These are phyloP conservation scores for Phytopythium vexans DNA, from an alignment of 352 stramenopile species.

Conservation along the genomic window DNA sequence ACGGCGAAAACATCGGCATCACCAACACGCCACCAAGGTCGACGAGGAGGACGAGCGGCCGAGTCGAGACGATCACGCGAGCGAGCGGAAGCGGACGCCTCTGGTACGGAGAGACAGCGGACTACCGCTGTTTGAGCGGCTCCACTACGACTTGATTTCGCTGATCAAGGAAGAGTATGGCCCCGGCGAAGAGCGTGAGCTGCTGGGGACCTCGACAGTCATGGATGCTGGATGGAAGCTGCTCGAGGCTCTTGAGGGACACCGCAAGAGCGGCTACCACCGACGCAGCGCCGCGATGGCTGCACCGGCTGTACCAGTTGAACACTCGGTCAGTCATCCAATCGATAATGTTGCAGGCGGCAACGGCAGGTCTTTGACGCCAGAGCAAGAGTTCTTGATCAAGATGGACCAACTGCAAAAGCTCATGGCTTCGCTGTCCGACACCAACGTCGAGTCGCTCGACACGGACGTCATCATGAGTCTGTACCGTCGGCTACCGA, in stretches of 20 bases:
- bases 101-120: constrained; percentile 1
- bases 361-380: constrained; percentile 22
- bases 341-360: neutral
- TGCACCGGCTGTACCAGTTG: neutral
- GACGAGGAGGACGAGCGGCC: constrained; percentile 9
- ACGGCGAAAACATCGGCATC: constrained; percentile 1
- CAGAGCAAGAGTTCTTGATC: constrained; percentile 59
- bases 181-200: constrained; percentile 5
- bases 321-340: no score
- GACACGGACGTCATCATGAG: constrained; percentile 47
- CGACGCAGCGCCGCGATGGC: constrained; percentile 9
- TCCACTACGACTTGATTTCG: constrained; percentile 48
- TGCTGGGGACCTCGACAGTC: constrained; percentile 5
- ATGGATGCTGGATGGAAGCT: constrained; percentile 49
- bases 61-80: no score
- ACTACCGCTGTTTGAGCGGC: constrained; percentile 25
- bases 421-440: constrained; percentile 30
- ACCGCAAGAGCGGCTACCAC: constrained; percentile 26
- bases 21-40: neutral
- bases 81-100: constrained; percentile 1
- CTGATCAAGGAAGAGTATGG: constrained; percentile 48
- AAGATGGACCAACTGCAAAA: constrained; percentile 67
- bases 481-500: constrained; percentile 43
- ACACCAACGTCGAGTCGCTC: constrained; percentile 44
- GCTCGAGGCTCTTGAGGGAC: constrained; percentile 47